Evolutionary conservation across 2,329 filamentous ascomycete species (phyloP).

Genomic region (Dactylellina haptotyla): DNA sequence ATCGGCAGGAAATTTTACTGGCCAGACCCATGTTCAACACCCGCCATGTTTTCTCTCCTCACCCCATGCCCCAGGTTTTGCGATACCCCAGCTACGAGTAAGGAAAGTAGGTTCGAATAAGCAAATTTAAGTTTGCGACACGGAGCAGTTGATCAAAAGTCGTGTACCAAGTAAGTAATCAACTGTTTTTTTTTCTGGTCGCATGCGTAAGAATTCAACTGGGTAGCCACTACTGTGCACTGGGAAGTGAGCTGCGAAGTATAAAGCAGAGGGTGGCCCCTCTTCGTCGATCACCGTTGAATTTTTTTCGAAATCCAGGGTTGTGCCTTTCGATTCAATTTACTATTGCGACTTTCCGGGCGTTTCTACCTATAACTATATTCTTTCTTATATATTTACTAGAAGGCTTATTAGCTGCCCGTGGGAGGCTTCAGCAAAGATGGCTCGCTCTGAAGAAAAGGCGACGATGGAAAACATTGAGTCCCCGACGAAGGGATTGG

Average conservation of each 20-base stretch:
- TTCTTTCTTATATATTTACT: constrained; percentile 1
- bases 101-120: constrained; percentile 36
- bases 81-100: constrained; percentile 9
- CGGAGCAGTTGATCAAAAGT: constrained; percentile 8
- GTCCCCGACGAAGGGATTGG: constrained; percentile 23
- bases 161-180: too few relatives aligned
- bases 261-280: constrained; percentile 30
- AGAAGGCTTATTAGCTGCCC: neutral
- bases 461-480: constrained; percentile 31
- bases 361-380: constrained; percentile 1
- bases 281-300: constrained; percentile 22
- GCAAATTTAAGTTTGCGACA: constrained; percentile 42
- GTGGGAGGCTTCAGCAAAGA: constrained; percentile 11
- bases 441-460: constrained; percentile 44
- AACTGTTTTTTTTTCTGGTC: too few relatives aligned
- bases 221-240: neutral
- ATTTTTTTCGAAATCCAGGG: constrained; percentile 13
- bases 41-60: constrained; percentile 19
- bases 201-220: too few relatives aligned
- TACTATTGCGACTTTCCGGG: neutral
- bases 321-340: constrained; percentile 1
- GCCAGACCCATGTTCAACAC: constrained; percentile 13
- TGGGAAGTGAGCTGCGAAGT: neutral
- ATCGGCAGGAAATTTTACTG: neutral
- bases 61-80: constrained; percentile 33